These are phyloP conservation scores for Naumovozyma dairenensis DNA, from an alignment of 805 yeast species.

Conservation along the genomic window DNA sequence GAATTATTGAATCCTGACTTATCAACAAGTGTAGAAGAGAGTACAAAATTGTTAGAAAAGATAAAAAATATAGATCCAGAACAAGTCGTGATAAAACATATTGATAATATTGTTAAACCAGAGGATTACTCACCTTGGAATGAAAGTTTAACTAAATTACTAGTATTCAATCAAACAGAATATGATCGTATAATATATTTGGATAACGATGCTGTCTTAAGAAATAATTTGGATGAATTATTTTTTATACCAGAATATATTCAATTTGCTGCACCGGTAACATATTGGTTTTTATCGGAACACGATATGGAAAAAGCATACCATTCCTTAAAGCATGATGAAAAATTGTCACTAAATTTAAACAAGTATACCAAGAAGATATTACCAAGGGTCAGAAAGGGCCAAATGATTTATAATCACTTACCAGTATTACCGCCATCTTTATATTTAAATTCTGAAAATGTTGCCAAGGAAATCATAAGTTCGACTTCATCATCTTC, in stretches of 20 bases:
- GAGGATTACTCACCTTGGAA: slow-evolving; percentile 35
- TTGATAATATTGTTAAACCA: slow-evolving; percentile 17
- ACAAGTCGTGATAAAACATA: slow-evolving; percentile 20
- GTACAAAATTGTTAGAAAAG: slow-evolving; percentile 2
- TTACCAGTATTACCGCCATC: slow-evolving; percentile 31
- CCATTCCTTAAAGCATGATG: slow-evolving; percentile 12
- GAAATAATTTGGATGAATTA: slow-evolving; percentile 38
- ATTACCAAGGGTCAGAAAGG: slow-evolving; percentile 12
- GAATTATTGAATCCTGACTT: slow-evolving; percentile 19
- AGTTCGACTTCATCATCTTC: slow-evolving; percentile 19
- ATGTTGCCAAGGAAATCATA: slow-evolving; percentile 25
- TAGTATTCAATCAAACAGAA: slow-evolving; percentile 39
- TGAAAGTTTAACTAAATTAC: slow-evolving; percentile 45
- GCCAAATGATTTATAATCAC: slow-evolving; percentile 29
- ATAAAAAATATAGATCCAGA: slow-evolving; percentile 10
- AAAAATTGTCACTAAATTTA: slow-evolving; percentile 16
- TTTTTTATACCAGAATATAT: slow-evolving; percentile 40
- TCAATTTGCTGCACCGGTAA: slow-evolving; percentile 37
- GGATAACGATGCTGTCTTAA: slow-evolving; percentile 46
- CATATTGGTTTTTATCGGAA: slow-evolving; percentile 32
- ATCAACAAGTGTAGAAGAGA: slow-evolving; percentile 8
- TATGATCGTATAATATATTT: slow-evolving; percentile 46
- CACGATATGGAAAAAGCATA: slow-evolving; percentile 17
- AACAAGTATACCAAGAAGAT: slow-evolving; percentile 18
- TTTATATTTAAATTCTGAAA: slow-evolving; percentile 17